Evolutionary conservation across 306 rosid genomes (phyloP), one percentile per base, ranked within the genome.

Genomic region (Begonia masoniana): DNA sequence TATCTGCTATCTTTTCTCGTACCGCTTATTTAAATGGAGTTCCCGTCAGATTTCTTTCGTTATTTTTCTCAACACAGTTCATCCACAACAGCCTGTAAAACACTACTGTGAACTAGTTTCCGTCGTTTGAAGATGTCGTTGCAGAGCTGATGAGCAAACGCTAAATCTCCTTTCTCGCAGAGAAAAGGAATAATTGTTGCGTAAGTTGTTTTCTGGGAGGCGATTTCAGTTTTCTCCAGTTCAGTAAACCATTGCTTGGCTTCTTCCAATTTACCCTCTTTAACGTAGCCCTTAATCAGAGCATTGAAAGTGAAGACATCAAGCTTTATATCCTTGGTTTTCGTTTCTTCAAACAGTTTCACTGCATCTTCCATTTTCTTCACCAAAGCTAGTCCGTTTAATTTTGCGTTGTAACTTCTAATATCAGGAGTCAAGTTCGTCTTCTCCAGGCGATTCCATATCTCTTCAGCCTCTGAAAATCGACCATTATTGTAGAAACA

Each of bases 151-250:
- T 54, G 9, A 13, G 77, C 88, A 1, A 61, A 62, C 41, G 66
- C 74, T 65, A 83, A 26, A 55, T 87, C 96, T 21, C 85, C 87
- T 68, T 71, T 73, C 71, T 74, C 68, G 47, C 94, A 82, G n/a
- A 69, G 66, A 64, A 83, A 81, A 0, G 94, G 92, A 63, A 87
- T 21, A 49, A 87, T 66, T 2, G 19, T 65, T 12, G 65, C 55
- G 5, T 58, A 78, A 31, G 92, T 83, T 9, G 15, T 15, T 62
- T 66, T 87, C 50, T 62, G 41, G 0, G 91, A 87, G 5, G 60
- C 66, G 66, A 24, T 19, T 41, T 71, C 78, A 52, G 54, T 62
- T 41, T 75, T 75, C 15, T 13, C 69, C n/a, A 84, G 59, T 57
- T 81, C 76, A 43, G 12, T 26, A 49, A 66, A 87, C 83, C 88